Percentiles rank a stretch among this genome's conserved stretches.
These are phyloP conservation scores for Lagenidium sp. DNA, from an alignment of 352 stramenopile species.

Conservation along the genomic window DNA sequence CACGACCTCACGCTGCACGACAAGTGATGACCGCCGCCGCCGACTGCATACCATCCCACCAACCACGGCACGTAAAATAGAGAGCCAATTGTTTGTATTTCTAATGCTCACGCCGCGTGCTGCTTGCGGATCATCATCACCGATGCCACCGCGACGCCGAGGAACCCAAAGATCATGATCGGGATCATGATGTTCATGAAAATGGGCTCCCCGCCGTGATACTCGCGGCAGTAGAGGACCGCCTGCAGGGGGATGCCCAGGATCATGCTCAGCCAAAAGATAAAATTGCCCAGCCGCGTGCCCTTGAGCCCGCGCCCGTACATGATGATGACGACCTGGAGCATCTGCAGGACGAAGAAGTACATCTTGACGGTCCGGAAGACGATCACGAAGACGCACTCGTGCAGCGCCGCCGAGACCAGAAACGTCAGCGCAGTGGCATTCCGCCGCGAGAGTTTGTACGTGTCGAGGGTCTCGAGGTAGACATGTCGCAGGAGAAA, in stretches of 20 bases:
- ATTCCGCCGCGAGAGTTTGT: slow-evolving; percentile 61
- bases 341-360: slow-evolving; percentile 93
- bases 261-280: slow-evolving; percentile 78
- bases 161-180: slow-evolving; percentile 56
- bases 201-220: slow-evolving; percentile 67
- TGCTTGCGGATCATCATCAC: slow-evolving; percentile 26
- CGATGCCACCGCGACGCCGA: slow-evolving; percentile 32
- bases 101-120: no score
- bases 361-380: slow-evolving; percentile 92
- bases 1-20: slow-evolving; percentile 6
- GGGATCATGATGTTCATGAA: slow-evolving; percentile 77
- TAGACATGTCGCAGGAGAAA: slow-evolving; percentile 88
- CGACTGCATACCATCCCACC: no score
- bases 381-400: slow-evolving; percentile 93
- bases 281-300: slow-evolving; percentile 67
- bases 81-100: no score
- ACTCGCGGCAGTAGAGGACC: slow-evolving; percentile 76
- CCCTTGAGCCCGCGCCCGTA: slow-evolving; percentile 64
- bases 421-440: slow-evolving; percentile 90
- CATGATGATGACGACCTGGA: slow-evolving; percentile 90
- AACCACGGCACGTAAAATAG: no score
- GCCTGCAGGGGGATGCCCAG: slow-evolving; percentile 57
- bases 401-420: slow-evolving; percentile 92
- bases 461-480: slow-evolving; percentile 62
- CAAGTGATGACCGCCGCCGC: neutral